Base-by-base conservation (phyloP, 2,329 filamentous ascomycete genomes). In the Chrysosporium keratinophilum region DNA sequence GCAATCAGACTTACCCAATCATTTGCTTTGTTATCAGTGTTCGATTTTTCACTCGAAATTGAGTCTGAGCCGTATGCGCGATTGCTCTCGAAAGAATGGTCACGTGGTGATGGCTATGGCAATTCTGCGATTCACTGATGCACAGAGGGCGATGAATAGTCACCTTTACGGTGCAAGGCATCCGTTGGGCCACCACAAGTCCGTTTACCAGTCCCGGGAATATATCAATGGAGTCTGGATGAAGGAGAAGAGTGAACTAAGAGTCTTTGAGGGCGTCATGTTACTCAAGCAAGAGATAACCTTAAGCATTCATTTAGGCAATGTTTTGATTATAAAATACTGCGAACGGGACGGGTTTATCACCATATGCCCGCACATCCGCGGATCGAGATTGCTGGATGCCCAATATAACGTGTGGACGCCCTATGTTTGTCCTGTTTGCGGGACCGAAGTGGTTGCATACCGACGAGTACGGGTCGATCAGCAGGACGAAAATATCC, bases 101-200 rank as follows among this genome's bases (percentile, higher is more conserved):
- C 15, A 48, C 15, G 45, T 48, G 34, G 45, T 20, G 31, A 34
- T 48, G 45, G 33, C 45, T 19, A 17, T 34, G n/a, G 45, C 5
- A 35, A 15, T 20, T 10, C 33, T 48, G 3, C 45, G 9, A 2
- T 48, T 48, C 20, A 20, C 5, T 17, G 45, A 48, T 9, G 45
- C 34, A 20, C 45, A 48, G 17, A 10, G 15, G 28, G 45, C 31
- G 15, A 48, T 48, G 45, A 48, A 48, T 15, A 48, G 12, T 34
- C 45, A 48, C 19, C 45, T 48, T 20, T 48, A 48, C 20, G 45
- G 45, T 12, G 33, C 28, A 48, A 48, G 14, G n/a, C 45, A 48
- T 35, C n/a, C 31, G 31, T 2, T 35, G 20, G 43, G 43, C 12
- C 19, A 10, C 43, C 20, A 23, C 43, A 45, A 28, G 19, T n/a